A percentile compares a stretch with the other conserved stretches of the same genome.
These are phyloP conservation scores for Schizosaccharomyces osmophilus DNA, from an alignment of 805 yeast genomes.

Conservation along the genomic window DNA sequence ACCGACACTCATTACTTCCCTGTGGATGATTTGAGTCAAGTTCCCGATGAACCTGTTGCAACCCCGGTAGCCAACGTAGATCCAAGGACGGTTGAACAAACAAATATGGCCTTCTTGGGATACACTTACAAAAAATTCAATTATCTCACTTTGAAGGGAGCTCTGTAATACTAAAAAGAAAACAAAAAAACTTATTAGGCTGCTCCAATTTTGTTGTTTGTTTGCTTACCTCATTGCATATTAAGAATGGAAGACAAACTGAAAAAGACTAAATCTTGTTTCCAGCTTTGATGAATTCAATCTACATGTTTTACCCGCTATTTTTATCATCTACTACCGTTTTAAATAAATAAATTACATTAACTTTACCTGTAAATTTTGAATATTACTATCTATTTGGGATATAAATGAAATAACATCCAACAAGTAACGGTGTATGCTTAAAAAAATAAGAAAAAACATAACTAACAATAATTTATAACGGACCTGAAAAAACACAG, in stretches of 20 bases:
- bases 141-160: constrained; percentile 31
- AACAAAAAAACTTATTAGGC: neutral
- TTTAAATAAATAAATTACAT: no score
- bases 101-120: constrained; percentile 51
- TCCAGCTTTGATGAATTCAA: no score
- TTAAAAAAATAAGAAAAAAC: no score
- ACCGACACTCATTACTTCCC: constrained; percentile 97
- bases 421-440: no score
- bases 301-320: no score
- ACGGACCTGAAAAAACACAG: no score
- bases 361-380: no score
- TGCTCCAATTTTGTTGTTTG: neutral
- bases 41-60: constrained; percentile 42
- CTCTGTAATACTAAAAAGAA: neutral
- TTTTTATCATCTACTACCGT: no score
- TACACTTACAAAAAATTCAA: constrained; percentile 90
- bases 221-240: neutral
- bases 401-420: no score
- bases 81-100: constrained; percentile 1
- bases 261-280: no score
- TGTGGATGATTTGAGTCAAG: constrained; percentile 81
- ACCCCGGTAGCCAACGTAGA: constrained; percentile 7
- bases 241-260: neutral
- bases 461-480: no score
- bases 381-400: no score